phyloP scores from a whole-genome alignment of 805 yeast species.

The Wickerhamomyces rabaulensis region DNA sequence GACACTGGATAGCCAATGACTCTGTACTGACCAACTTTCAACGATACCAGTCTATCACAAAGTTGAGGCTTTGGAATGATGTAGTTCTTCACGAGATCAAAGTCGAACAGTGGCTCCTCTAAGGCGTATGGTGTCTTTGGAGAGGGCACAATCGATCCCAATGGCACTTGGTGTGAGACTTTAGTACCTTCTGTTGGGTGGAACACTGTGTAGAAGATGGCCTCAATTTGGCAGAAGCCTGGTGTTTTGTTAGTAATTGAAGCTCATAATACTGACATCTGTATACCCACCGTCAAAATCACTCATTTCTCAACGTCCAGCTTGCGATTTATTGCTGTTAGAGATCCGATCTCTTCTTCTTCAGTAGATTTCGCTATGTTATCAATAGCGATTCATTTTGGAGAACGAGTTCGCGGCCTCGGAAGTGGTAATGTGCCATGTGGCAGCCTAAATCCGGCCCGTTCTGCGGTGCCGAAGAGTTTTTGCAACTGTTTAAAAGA shows the following conservation, averaged over 20 bases:
- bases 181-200: constrained; percentile 96
- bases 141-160: constrained; percentile 51
- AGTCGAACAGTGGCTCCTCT: constrained; percentile 52
- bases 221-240: constrained; percentile 86
- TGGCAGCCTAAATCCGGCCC: background rate
- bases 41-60: constrained; percentile 75
- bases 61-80: constrained; percentile 90
- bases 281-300: constrained; percentile 26
- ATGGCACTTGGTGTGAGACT: constrained; percentile 86
- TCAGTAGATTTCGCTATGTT: too few relatives aligned
- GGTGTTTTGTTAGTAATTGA: constrained; percentile 22
- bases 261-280: background rate
- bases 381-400: background rate
- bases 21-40: constrained; percentile 63
- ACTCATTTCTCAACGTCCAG: background rate
- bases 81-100: constrained; percentile 83
- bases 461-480: background rate
- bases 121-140: constrained; percentile 25
- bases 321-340: background rate
- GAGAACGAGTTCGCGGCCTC: background rate
- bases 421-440: background rate
- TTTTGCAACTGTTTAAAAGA: too few relatives aligned
- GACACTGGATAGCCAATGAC: constrained; percentile 88
- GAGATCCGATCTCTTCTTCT: background rate
- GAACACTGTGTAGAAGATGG: constrained; percentile 85